A percentile compares a stretch with the other conserved stretches of the same genome.
Conservation (phyloP, 2,329 filamentous ascomycete species). For the Colletotrichum sp. region DNA sequence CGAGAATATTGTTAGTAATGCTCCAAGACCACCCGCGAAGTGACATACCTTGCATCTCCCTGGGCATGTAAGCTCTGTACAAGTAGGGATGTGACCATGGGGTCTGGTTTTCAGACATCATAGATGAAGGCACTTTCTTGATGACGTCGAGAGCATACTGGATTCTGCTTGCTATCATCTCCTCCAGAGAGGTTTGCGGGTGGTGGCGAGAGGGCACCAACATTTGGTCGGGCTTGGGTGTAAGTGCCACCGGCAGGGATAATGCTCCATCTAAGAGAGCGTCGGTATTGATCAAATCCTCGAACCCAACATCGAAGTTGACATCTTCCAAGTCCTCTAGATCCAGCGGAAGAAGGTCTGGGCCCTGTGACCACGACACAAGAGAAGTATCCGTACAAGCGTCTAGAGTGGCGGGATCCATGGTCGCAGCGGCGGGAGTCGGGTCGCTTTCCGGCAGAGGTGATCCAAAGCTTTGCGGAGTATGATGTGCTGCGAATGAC, state of each 20-base stretch:
- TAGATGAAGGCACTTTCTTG: conserved; percentile 49
- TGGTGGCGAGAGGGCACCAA: neutral
- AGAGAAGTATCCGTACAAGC: neutral
- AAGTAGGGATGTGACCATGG: conserved; percentile 60
- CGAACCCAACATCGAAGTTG: neutral
- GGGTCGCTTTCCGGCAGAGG: neutral
- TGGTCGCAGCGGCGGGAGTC: neutral
- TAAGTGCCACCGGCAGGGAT: conserved; percentile 16
- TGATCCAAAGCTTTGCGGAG: neutral
- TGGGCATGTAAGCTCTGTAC: conserved; percentile 57
- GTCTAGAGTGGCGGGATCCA: neutral
- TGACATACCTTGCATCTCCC: conserved; percentile 50
- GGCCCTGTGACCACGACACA: neutral
- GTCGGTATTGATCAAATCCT: neutral
- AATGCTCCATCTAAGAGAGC: conserved; percentile 8
- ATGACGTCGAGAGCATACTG: conserved; percentile 56
- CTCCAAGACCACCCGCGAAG: neutral
- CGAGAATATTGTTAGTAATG: neutral
- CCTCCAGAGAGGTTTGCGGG: conserved; percentile 25
- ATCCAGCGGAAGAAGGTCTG: neutral
- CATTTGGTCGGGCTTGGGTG: conserved; percentile 12
- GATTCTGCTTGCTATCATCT: conserved; percentile 36
- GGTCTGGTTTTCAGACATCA: conserved; percentile 54
- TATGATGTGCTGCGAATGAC: neutral
- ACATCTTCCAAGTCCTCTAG: neutral